Percentiles rank a stretch among this genome's conserved stretches.
phyloP scores from a whole-genome alignment of 805 yeast genomes.

The Vanderwaltozyma tropicalis region DNA sequence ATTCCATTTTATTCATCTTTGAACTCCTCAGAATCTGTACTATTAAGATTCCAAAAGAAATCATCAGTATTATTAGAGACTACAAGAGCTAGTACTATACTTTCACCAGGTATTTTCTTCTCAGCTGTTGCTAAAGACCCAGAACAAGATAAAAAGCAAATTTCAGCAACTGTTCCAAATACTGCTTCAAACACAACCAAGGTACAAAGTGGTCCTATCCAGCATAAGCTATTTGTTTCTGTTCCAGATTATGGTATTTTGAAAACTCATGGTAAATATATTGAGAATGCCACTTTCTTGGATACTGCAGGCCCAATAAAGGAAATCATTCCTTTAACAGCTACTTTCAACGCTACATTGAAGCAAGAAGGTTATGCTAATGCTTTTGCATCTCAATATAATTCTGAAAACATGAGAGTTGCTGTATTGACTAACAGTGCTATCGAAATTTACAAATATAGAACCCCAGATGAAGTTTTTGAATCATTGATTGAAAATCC shows the following conservation, averaged over 20 bases:
- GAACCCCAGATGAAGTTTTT: conserved; percentile 72
- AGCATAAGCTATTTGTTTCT: conserved; percentile 54
- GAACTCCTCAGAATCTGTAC: conserved; percentile 23
- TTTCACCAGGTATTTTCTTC: conserved; percentile 81
- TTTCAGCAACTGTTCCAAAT: conserved; percentile 11
- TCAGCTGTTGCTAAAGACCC: conserved; percentile 42
- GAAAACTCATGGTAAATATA: conserved; percentile 57
- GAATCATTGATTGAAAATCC: conserved; percentile 61
- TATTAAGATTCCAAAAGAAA: conserved; percentile 44
- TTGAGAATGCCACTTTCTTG: conserved; percentile 74
- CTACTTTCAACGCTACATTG: conserved; percentile 58
- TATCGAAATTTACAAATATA: conserved; percentile 61
- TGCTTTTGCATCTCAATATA: conserved; percentile 78
- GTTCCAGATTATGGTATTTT: conserved; percentile 80
- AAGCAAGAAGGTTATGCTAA: conserved; percentile 79
- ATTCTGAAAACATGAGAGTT: conserved; percentile 51
- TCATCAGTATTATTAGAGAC: conserved; percentile 45
- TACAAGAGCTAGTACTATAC: conserved; percentile 46
- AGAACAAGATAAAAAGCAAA: conserved; percentile 7
- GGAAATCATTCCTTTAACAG: conserved; percentile 61
- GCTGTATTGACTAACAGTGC: conserved; percentile 79
- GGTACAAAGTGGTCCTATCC: not conserved
- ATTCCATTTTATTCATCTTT: conserved; percentile 22
- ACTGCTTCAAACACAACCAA: conserved; percentile 1
- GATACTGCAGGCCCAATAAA: conserved; percentile 54